phyloP scores from a whole-genome alignment of 768 basidiomycete species.

The Boletus sp. region DNA sequence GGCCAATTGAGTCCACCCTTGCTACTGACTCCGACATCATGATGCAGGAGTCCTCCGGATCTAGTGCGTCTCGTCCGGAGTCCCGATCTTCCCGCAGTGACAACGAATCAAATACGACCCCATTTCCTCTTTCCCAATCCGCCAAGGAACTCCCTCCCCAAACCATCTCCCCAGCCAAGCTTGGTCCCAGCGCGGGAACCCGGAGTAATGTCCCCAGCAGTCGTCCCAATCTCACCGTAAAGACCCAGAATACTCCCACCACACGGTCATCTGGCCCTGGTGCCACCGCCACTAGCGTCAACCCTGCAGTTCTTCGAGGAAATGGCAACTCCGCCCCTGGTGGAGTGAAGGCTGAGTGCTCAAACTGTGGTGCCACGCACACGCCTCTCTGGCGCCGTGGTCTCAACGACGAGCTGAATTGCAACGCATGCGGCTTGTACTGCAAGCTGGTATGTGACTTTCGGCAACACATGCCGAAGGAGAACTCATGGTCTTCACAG shows the following conservation, averaged over 20 bases:
- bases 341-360: constrained; percentile 77
- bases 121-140: constrained; percentile 37
- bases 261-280: constrained; percentile 58
- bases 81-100: constrained; percentile 2
- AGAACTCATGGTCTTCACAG: constrained; percentile 32
- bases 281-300: constrained; percentile 61
- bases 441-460: constrained; percentile 67
- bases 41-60: constrained; percentile 27
- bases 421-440: constrained; percentile 85
- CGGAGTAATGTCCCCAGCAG: constrained; percentile 41
- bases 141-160: constrained; percentile 44
- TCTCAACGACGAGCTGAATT: constrained; percentile 84
- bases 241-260: constrained; percentile 45
- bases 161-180: constrained; percentile 56
- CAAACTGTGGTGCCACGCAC: constrained; percentile 85
- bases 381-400: constrained; percentile 86
- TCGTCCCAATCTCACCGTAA: constrained; percentile 60
- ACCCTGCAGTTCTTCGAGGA: constrained; percentile 38
- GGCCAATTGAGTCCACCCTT: constrained; percentile 6
- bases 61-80: constrained; percentile 12
- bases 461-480: not conserved
- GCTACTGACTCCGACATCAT: constrained; percentile 19
- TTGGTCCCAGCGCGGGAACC: constrained; percentile 53
- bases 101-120: not conserved
- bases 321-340: constrained; percentile 43